Conservation (phyloP, 2,329 filamentous ascomycete genomes). For the Epichloe amarillans region DNA sequence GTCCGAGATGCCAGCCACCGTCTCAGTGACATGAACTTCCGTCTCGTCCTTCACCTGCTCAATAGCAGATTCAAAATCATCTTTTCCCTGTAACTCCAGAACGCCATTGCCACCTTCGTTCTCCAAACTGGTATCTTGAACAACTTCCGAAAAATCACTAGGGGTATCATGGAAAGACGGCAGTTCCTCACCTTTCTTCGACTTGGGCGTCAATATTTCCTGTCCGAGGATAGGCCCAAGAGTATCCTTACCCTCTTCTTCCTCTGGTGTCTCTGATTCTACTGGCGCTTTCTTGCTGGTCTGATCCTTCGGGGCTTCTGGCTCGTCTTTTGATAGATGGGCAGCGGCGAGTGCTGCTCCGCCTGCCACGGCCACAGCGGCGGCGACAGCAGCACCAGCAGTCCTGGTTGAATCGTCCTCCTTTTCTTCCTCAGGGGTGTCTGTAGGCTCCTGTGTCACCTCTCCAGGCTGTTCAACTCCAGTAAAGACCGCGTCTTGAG, state of each 20-base stretch:
- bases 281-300: not conserved
- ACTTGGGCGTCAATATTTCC: conserved; percentile 18
- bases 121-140: conserved; percentile 16
- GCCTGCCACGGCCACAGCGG: not conserved
- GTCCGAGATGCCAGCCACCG: not conserved
- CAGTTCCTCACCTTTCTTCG: conserved; percentile 31
- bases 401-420: conserved; percentile 1
- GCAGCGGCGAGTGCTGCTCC: conserved; percentile 4
- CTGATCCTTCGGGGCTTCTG: not conserved
- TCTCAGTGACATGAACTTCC: not conserved
- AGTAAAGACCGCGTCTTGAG: not conserved
- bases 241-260: conserved; percentile 26
- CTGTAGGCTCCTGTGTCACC: not conserved
- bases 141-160: conserved; percentile 20
- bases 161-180: conserved; percentile 25
- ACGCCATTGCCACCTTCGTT: conserved; percentile 10
- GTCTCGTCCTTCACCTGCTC: not conserved
- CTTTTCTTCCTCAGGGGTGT: not conserved
- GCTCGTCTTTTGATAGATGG: not conserved
- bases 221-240: conserved; percentile 25
- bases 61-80: not conserved
- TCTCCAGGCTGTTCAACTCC: not conserved
- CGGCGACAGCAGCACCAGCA: not conserved
- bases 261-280: conserved; percentile 15
- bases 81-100: not conserved